These are phyloP conservation scores for Hirschioporus abietinus DNA, from an alignment of 768 basidiomycete genomes.

Conservation along the genomic window DNA sequence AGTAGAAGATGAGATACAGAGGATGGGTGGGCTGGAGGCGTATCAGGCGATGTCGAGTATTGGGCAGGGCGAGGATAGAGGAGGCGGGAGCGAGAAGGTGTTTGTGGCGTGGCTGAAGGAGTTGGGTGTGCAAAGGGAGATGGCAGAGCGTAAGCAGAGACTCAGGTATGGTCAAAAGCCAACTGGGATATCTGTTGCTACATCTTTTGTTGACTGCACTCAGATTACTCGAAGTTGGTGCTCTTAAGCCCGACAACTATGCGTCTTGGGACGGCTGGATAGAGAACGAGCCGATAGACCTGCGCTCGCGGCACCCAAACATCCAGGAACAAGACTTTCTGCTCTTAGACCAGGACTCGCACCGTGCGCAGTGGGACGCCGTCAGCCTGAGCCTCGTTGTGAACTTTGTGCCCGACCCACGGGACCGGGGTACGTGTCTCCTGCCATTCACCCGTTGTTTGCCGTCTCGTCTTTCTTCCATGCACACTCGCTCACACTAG, in stretches of 20 bases:
- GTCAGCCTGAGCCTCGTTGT: constrained; percentile 86
- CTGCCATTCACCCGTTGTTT: not conserved
- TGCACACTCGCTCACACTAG: not conserved
- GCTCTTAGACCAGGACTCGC: constrained; percentile 43
- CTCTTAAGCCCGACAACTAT: constrained; percentile 82
- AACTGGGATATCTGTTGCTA: not conserved
- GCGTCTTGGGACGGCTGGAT: constrained; percentile 64
- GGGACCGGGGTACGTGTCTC: constrained; percentile 59
- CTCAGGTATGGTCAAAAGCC: constrained; percentile 27
- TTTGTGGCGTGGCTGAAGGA: constrained; percentile 72
- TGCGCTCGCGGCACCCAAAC: constrained; percentile 75
- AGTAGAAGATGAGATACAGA: constrained; percentile 57
- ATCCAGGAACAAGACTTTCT: constrained; percentile 89
- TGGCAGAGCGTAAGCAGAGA: constrained; percentile 22
- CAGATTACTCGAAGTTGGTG: constrained; percentile 86
- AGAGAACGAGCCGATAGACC: constrained; percentile 68
- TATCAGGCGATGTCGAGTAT: constrained; percentile 83
- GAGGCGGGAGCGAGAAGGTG: constrained; percentile 84
- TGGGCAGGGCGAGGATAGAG: constrained; percentile 76
- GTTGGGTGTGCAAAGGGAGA: constrained; percentile 23
- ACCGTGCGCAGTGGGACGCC: constrained; percentile 62
- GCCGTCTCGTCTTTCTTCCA: not conserved
- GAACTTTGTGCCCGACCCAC: constrained; percentile 77
- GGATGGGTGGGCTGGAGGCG: constrained; percentile 69
- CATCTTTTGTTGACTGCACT: constrained; percentile 19